Base-by-base conservation (phyloP, 2,329 filamentous ascomycete species). In the Fusarium udum region DNA sequence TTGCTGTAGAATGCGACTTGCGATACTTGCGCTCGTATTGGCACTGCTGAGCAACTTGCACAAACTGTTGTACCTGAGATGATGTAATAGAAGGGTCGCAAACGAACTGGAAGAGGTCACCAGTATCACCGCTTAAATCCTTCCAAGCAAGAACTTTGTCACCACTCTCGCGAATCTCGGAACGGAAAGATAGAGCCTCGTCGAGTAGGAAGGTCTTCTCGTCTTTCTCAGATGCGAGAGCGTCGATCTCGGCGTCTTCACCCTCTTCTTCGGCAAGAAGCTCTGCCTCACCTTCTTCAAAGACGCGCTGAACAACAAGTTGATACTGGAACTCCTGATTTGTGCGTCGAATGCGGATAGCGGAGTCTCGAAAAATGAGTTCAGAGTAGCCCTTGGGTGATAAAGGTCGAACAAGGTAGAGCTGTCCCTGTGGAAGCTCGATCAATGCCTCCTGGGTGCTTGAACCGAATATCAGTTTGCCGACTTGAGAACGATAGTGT, bases 381-480 rank as follows among this genome's bases (percentile, higher is more conserved):
- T 99, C 96, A 4, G 95, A 98, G 82, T 98, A 98, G 75, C 96
- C 96, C 83, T 99, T 99, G 64, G 95, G 95, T 13, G 95, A 98
- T 56, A 94, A 90, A 16, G 96, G 96, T 78, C 96, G 93, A 78
- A 99, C 96, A 76, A 99, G 92, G 83, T 98, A 99, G 49, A 99
- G 93, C 83, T 98, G 95, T 80, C 96, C 96, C 83, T 98, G 95
- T 22, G 95, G 91, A 48, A 99, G 92, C 81, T 98, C 95, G 83
- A 97, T 94, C 80, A 99, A 91, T 53, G 94, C 93, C 85, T 98
- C 95, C 83, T 98, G 95, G 81, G 91, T 94, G 79, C 90, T 90
- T 70, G 88, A 90, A 80, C 97, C 95, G 82, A 98, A 98, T 80
- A 98, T 91, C 79, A 96, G 92, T 84, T 97, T 98, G 84, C 93